These are phyloP conservation scores for Coemansia furcata DNA, from an alignment of 192 early-diverging fungal genomes.

Conservation along the genomic window DNA sequence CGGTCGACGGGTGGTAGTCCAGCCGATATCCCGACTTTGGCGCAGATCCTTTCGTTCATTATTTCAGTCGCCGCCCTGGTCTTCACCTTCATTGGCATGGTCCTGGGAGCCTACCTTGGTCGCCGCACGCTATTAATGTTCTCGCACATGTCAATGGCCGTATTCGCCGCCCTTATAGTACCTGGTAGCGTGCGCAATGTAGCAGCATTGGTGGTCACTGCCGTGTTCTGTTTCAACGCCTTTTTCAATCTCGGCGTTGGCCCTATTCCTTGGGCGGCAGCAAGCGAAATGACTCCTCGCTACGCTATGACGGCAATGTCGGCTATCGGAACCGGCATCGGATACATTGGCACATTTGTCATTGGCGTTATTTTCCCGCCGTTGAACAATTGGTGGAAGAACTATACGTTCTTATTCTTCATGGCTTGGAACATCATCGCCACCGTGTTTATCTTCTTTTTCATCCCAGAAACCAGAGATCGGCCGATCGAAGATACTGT, in stretches of 20 bases:
- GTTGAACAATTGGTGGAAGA: constrained; percentile 52
- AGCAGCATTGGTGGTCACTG: constrained; percentile 55
- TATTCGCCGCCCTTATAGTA: constrained; percentile 60
- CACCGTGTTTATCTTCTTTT: constrained; percentile 62
- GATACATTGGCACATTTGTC: constrained; percentile 64
- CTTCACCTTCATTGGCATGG: constrained; percentile 49
- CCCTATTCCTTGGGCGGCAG: constrained; percentile 78
- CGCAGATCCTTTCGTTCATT: constrained; percentile 45
- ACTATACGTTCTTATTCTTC: constrained; percentile 67
- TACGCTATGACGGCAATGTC: constrained; percentile 71
- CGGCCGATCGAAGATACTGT: constrained; percentile 66
- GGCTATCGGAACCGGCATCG: constrained; percentile 67
- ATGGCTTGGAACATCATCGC: constrained; percentile 59
- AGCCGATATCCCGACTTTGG: constrained; percentile 46
- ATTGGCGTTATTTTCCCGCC: constrained; percentile 63
- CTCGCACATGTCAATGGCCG: constrained; percentile 60
- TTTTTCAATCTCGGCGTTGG: constrained; percentile 78
- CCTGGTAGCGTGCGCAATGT: constrained; percentile 57
- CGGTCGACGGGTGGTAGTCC: constrained; percentile 31
- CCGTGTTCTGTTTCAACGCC: constrained; percentile 72
- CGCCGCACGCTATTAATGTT: constrained; percentile 68
- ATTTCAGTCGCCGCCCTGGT: constrained; percentile 49
- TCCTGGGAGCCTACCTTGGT: constrained; percentile 66
- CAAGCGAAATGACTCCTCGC: constrained; percentile 75
- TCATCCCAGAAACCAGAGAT: constrained; percentile 80